A percentile compares a stretch with the other conserved stretches of the same genome.
Conservation (phyloP, 2,329 filamentous ascomycete species). For the Aspergillus eucalypticola region DNA sequence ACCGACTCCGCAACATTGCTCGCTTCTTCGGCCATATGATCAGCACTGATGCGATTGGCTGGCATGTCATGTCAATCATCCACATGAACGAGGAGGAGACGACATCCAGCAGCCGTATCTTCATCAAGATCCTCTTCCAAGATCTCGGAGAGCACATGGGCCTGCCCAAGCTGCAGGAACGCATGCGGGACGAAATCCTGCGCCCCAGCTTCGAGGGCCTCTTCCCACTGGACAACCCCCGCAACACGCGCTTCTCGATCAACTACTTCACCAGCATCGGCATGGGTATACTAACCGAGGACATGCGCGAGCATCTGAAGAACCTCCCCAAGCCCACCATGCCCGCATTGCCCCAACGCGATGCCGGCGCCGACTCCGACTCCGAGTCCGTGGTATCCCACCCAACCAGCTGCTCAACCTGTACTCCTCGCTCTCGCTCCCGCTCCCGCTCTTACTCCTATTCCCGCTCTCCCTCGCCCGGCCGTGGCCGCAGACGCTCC, state of each 20-base stretch:
- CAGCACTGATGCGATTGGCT: constrained; percentile 82
- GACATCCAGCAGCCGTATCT: constrained; percentile 93
- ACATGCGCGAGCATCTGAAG: constrained; percentile 87
- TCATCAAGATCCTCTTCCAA: constrained; percentile 96
- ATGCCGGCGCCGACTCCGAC: constrained; percentile 65
- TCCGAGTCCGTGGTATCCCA: constrained; percentile 60
- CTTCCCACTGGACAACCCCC: constrained; percentile 85
- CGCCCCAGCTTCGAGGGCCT: constrained; percentile 78
- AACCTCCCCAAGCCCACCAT: constrained; percentile 84
- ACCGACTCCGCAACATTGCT: constrained; percentile 90
- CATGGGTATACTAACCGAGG: constrained; percentile 91
- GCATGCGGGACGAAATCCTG: constrained; percentile 75
- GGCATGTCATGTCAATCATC: constrained; percentile 83
- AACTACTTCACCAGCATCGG: constrained; percentile 99
- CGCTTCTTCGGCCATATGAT: constrained; percentile 92
- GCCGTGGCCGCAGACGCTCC: constrained; percentile 29
- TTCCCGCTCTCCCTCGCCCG: constrained; percentile 40
- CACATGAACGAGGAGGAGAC: constrained; percentile 97
- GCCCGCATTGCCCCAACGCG: constrained; percentile 63
- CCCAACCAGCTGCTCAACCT: constrained; percentile 36
- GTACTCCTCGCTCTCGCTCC: constrained; percentile 42
- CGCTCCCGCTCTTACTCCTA: constrained; percentile 36
- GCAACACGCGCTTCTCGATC: constrained; percentile 94
- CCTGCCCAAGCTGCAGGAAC: constrained; percentile 73
- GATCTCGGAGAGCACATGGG: constrained; percentile 86